Conservation (phyloP, 208 protist species). For the Phytomonas francai region DNA sequence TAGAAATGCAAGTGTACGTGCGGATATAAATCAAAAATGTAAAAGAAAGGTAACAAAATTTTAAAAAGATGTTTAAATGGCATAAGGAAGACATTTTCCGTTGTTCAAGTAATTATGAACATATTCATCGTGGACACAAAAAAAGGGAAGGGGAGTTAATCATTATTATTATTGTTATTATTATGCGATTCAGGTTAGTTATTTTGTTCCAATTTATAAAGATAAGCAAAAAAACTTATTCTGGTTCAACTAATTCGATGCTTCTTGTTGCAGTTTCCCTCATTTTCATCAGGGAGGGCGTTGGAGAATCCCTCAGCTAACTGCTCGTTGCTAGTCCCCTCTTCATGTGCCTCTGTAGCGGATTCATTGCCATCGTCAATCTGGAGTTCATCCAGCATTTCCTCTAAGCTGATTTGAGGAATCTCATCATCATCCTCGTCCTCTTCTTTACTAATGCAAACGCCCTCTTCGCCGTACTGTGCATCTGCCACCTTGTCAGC, state of each 20-base stretch:
- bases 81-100: neutral
- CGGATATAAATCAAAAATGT: neutral
- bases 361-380: slow-evolving; percentile 32
- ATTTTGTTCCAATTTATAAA: neutral
- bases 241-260: neutral
- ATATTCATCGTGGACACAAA: neutral
- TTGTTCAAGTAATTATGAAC: neutral
- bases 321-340: neutral
- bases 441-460: slow-evolving; percentile 11
- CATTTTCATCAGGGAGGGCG: neutral
- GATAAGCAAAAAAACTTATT: neutral
- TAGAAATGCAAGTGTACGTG: neutral
- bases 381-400: slow-evolving; percentile 81
- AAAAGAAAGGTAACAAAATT: neutral
- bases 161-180: neutral
- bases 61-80: neutral
- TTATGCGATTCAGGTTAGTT: neutral
- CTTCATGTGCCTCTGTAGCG: neutral
- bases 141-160: neutral
- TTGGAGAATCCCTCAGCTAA: neutral
- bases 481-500: neutral
- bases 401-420: slow-evolving; percentile 60
- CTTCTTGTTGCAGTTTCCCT: neutral
- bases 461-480: neutral
- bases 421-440: slow-evolving; percentile 56